Percentiles rank a stretch among this genome's conserved stretches.
Evolutionary conservation across 106 monocot genomes (phyloP).

Genomic region (Acorus calamus): DNA sequence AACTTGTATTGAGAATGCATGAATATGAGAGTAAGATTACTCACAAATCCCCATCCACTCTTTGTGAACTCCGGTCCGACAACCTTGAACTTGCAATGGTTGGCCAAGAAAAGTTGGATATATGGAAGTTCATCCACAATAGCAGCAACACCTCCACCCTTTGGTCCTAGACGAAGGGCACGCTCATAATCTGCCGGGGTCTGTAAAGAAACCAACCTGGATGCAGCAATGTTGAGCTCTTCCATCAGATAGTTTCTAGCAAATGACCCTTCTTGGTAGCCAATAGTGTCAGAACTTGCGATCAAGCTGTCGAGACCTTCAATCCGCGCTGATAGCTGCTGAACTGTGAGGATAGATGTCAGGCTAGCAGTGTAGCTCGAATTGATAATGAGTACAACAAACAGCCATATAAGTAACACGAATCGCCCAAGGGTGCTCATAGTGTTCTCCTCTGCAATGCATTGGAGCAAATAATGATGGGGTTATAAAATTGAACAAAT

Average conservation of each 20-base stretch:
- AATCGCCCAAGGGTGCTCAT: constrained; percentile 70
- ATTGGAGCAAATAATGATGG: background rate
- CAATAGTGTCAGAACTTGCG: constrained; percentile 53
- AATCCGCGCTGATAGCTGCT: constrained; percentile 64
- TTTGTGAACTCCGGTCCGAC: constrained; percentile 83
- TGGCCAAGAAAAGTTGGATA: constrained; percentile 63
- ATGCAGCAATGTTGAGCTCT: constrained; percentile 48
- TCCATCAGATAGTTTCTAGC: constrained; percentile 63
- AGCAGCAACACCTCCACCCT: constrained; percentile 61
- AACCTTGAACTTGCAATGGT: constrained; percentile 53
- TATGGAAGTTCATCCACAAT: constrained; percentile 84
- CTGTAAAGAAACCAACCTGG: constrained; percentile 43
- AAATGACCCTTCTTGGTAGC: constrained; percentile 77
- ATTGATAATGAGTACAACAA: constrained; percentile 80
- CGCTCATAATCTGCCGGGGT: constrained; percentile 55
- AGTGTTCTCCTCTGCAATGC: constrained; percentile 56
- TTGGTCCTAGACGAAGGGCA: constrained; percentile 58
- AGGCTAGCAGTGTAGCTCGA: constrained; percentile 96
- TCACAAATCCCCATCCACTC: constrained; percentile 96
- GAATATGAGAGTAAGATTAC: constrained; percentile 5
- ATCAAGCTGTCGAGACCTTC: constrained; percentile 67
- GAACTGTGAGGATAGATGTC: constrained; percentile 91
- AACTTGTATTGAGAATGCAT: background rate
- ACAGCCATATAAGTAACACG: constrained; percentile 79
- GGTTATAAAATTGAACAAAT: background rate